These are phyloP conservation scores for Centaurea solstitialis DNA, from an alignment of 129 eudicot genomes.

Conservation along the genomic window DNA sequence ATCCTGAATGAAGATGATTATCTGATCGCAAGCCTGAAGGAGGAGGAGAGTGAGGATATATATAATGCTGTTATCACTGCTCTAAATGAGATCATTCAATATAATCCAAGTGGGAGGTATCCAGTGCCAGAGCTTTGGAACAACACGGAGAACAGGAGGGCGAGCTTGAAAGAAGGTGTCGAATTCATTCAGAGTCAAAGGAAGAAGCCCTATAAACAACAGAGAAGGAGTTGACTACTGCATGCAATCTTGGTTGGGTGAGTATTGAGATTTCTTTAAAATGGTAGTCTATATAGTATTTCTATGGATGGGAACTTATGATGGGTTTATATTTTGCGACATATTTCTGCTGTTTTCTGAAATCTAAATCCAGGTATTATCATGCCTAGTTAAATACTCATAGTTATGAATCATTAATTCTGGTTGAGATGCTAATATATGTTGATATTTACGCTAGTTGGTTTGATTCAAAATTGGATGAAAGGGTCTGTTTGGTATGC, in stretches of 20 bases:
- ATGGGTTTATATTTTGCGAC: no score
- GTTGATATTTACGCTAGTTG: background rate
- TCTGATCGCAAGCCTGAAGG: background rate
- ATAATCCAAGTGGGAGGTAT: constrained; percentile 32
- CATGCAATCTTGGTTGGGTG: no score
- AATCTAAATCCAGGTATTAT: no score
- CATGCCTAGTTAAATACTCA: no score
- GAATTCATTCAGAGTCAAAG: constrained; percentile 1
- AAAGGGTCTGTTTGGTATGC: no score
- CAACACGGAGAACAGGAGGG: constrained; percentile 18
- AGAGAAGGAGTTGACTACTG: background rate
- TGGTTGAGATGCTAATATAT: background rate
- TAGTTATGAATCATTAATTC: no score
- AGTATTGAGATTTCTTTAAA: no score
- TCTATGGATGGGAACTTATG: no score
- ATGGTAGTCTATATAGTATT: no score
- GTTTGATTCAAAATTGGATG: no score
- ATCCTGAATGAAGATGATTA: constrained; percentile 33
- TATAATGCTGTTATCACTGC: constrained; percentile 20
- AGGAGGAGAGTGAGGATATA: constrained; percentile 5
- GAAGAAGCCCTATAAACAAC: background rate
- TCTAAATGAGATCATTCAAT: constrained; percentile 12
- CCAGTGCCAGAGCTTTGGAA: constrained; percentile 29
- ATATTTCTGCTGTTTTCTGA: no score
- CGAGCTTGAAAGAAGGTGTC: constrained; percentile 15